Base-by-base conservation (phyloP, 163 green algal genomes). In the Picocystis sp. region DNA sequence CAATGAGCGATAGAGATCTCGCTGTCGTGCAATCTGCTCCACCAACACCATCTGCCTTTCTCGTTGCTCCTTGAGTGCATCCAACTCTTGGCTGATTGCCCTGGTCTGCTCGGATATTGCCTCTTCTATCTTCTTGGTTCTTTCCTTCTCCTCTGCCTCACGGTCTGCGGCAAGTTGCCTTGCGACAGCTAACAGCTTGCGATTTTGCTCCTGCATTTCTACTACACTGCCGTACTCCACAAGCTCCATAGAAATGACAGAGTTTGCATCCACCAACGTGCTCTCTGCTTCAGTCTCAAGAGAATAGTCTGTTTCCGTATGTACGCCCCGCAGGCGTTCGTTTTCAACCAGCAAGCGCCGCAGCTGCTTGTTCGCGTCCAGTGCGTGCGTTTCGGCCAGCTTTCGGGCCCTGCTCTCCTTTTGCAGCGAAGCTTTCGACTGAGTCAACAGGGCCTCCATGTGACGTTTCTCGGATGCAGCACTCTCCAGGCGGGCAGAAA, bases 121-220 rank as follows among this genome's bases (percentile, higher is more conserved):
- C 11, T 42, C 22, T 22, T 67, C 60, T 38, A 57, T 57, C 33
- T 62, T 42, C n/a, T 63, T 49, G 22, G 43, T 65, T 19, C 52
- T 19, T 2, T 64, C 45, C 13, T 24, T 22, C 11, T 24, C 21
- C 22, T 61, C 41, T 47, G 47, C 22, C 56, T 83, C 72, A 17
- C 63, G 56, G 44, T 73, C 65, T 24, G 48, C 44, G 2, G 50
- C 44, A 52, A 83, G 68, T 46, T 76, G 35, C 22, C 75, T 65
- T 33, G 72, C 76, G 11, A 81, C 62, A 33, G 62, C 62, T 46
- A 83, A 47, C 56, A 76, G 68, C 49, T 70, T 52, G 33, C 53
- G 45, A 53, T 83, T 83, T 53, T 69, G 52, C 50, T 70, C 24
- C 55, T 80, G 67, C 43, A 83, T 65, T 52, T 74, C 64, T 55